A percentile compares a stretch with the other conserved stretches of the same genome.
Conservation (phyloP, 2,329 filamentous ascomycete genomes). For the Cordyceps fumosorosea region DNA sequence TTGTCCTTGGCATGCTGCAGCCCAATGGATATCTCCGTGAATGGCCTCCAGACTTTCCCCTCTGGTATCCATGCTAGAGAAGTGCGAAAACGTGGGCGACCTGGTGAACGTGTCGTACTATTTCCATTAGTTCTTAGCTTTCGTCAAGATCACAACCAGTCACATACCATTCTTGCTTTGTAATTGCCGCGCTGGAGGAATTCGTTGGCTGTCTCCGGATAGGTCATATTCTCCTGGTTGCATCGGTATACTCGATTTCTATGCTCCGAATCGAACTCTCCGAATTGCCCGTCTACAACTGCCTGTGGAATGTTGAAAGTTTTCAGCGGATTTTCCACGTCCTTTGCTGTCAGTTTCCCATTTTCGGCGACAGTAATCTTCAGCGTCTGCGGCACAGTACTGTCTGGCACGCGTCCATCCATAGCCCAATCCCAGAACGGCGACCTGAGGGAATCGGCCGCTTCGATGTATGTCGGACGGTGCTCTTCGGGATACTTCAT, state of each 20-base stretch:
- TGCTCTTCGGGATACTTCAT: conserved; percentile 31
- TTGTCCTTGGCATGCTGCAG: conserved; percentile 33
- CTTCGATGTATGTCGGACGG: conserved; percentile 32
- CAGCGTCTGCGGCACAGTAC: conserved; percentile 29
- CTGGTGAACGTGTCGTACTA: conserved; percentile 37
- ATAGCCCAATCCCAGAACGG: conserved; percentile 52
- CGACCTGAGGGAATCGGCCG: conserved; percentile 39
- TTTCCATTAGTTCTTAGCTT: conserved; percentile 10
- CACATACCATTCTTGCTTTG: conserved; percentile 35
- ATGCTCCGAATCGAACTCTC: conserved; percentile 24
- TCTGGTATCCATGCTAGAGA: conserved; percentile 27
- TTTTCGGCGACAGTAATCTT: conserved; percentile 36
- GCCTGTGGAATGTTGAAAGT: conserved; percentile 42
- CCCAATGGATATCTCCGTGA: conserved; percentile 37
- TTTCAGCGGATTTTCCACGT: conserved; percentile 46
- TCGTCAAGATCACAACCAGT: not conserved
- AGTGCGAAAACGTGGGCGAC: conserved; percentile 28
- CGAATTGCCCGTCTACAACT: conserved; percentile 32
- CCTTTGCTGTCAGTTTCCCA: conserved; percentile 21
- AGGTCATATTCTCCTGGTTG: conserved; percentile 27
- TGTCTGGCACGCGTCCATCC: conserved; percentile 35
- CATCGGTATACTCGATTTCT: conserved; percentile 35
- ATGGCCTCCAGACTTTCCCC: conserved; percentile 37
- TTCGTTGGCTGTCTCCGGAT: conserved; percentile 33
- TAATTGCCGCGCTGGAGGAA: conserved; percentile 28